Evolutionary conservation across 208 protist genomes (phyloP).

Genomic region (Leishmania guyanensis): DNA sequence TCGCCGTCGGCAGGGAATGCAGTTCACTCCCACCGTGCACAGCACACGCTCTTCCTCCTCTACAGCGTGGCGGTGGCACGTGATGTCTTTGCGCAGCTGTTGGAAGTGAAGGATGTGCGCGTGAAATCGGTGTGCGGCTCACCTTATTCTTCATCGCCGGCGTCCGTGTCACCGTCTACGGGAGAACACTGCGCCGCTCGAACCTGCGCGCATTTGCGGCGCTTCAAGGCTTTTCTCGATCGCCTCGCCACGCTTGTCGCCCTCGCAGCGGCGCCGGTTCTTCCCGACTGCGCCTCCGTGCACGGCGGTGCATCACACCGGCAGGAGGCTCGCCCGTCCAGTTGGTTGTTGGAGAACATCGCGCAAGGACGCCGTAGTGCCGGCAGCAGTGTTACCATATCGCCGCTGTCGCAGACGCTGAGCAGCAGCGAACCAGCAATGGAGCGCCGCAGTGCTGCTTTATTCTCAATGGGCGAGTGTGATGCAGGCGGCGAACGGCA

Average conservation of each 20-base stretch:
- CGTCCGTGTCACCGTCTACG: not conserved
- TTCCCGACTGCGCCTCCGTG: slow-evolving; percentile 1
- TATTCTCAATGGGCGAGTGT: not conserved
- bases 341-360: slow-evolving; percentile 41
- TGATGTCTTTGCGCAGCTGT: not conserved
- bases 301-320: not conserved
- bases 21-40: not conserved
- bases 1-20: not conserved
- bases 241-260: slow-evolving; percentile 14
- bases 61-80: slow-evolving; percentile 17
- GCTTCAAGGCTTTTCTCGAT: slow-evolving; percentile 12
- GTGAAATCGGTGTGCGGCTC: not conserved
- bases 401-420: not conserved
- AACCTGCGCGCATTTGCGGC: not conserved
- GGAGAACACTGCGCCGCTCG: not conserved
- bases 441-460: not conserved
- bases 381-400: not conserved
- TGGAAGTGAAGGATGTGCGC: not conserved
- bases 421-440: not conserved
- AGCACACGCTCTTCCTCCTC: slow-evolving; percentile 15
- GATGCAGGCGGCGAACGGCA: not conserved
- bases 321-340: slow-evolving; percentile 21
- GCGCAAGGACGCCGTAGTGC: slow-evolving; percentile 11
- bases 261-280: not conserved
- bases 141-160: not conserved